These are phyloP conservation scores for Picea engelmannii DNA, from an alignment of 83 land plant species.

Conservation along the genomic window DNA sequence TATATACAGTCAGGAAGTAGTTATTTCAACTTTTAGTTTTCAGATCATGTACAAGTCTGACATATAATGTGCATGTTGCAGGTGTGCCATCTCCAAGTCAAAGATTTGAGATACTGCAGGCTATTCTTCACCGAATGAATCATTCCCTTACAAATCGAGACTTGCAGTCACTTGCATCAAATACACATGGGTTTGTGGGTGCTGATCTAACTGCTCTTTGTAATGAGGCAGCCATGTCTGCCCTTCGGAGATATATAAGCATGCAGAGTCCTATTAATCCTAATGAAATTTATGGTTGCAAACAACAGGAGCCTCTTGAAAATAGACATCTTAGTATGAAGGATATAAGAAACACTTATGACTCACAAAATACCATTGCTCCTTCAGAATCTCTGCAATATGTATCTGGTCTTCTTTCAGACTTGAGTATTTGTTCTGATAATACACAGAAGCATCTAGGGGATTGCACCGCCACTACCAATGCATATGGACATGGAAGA, in stretches of 20 bases:
- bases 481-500: slow-evolving; percentile 7
- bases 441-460: neutral
- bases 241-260: slow-evolving; percentile 66
- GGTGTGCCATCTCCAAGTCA: slow-evolving; percentile 89
- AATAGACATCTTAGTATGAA: neutral
- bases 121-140: slow-evolving; percentile 58
- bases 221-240: slow-evolving; percentile 84
- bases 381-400: neutral
- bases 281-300: too few species aligned
- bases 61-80: slow-evolving; percentile 23
- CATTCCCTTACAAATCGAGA: slow-evolving; percentile 59
- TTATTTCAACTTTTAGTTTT: neutral
- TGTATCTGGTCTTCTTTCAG: slow-evolving; percentile 4
- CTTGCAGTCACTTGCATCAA: slow-evolving; percentile 59
- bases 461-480: slow-evolving; percentile 4
- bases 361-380: neutral
- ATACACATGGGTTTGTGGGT: slow-evolving; percentile 97
- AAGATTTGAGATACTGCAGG: slow-evolving; percentile 66
- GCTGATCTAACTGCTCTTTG: slow-evolving; percentile 93
- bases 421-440: slow-evolving; percentile 5
- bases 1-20: neutral
- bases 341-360: neutral
- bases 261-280: neutral
- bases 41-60: neutral
- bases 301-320: neutral